A percentile compares a stretch with the other conserved stretches of the same genome.
Evolutionary conservation across 2,329 filamentous ascomycete species (phyloP).

Genomic region (Alternaria arborescens): DNA sequence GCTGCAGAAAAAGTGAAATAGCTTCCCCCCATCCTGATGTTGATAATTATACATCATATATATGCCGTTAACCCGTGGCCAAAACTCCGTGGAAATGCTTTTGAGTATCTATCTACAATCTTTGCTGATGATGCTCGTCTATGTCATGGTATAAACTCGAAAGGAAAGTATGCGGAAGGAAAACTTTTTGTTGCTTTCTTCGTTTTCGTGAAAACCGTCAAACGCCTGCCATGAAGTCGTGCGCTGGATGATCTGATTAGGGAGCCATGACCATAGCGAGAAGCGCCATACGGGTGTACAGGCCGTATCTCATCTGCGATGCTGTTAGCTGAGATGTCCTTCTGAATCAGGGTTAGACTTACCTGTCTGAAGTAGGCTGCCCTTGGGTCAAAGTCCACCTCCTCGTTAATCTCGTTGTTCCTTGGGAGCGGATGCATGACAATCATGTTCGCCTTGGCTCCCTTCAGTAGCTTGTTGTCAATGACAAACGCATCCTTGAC

Average conservation of each 20-base stretch:
- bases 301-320: slow-evolving; percentile 89
- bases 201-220: slow-evolving; percentile 23
- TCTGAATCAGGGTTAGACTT: slow-evolving; percentile 53
- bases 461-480: slow-evolving; percentile 87
- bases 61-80: slow-evolving; percentile 7
- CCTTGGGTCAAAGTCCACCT: slow-evolving; percentile 96
- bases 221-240: slow-evolving; percentile 18
- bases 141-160: slow-evolving; percentile 16
- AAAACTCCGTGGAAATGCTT: slow-evolving; percentile 19
- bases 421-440: slow-evolving; percentile 95
- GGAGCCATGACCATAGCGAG: slow-evolving; percentile 87
- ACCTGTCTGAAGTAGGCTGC: slow-evolving; percentile 99
- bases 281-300: slow-evolving; percentile 98
- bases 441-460: slow-evolving; percentile 91
- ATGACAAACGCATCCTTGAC: slow-evolving; percentile 90
- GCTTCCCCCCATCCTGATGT: slow-evolving; percentile 38
- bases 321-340: slow-evolving; percentile 53
- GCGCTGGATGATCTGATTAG: slow-evolving; percentile 29
- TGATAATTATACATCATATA: slow-evolving; percentile 32
- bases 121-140: slow-evolving; percentile 5
- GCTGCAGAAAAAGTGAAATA: slow-evolving; percentile 47
- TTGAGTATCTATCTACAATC: slow-evolving; percentile 18
- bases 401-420: slow-evolving; percentile 91
- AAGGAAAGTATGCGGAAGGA: slow-evolving; percentile 4
- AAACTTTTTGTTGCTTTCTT: slow-evolving; percentile 15